phyloP scores from a whole-genome alignment of 306 rosid genomes.

The Prunus armeniaca region DNA sequence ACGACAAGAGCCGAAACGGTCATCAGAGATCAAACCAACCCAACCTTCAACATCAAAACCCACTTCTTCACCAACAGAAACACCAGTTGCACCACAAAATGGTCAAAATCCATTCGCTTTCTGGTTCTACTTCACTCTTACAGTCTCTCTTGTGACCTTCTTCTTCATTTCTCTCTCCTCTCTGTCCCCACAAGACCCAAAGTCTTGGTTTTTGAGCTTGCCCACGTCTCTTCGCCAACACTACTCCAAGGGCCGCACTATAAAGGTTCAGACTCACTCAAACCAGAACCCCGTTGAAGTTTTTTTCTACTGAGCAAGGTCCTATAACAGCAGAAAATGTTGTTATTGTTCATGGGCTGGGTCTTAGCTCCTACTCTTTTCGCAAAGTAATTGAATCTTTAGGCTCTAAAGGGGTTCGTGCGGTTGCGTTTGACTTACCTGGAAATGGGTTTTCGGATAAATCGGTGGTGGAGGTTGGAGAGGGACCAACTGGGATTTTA shows the following conservation, averaged over 20 bases:
- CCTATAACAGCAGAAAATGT: conserved; percentile 47
- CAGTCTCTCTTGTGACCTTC: conserved; percentile 54
- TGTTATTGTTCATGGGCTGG: conserved; percentile 63
- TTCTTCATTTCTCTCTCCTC: conserved; percentile 46
- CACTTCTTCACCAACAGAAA: conserved; percentile 7
- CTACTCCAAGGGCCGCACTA: conserved; percentile 66
- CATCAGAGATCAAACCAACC: conserved; percentile 30
- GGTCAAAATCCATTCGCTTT: conserved; percentile 53
- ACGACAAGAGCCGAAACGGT: conserved; percentile 10
- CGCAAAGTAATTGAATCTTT: conserved; percentile 45
- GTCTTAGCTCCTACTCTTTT: conserved; percentile 70
- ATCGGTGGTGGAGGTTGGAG: conserved; percentile 41
- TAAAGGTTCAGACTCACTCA: conserved; percentile 65
- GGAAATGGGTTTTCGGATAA: conserved; percentile 91
- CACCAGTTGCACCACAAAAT: neutral
- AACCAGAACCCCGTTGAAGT: conserved; percentile 54
- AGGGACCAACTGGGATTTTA: conserved; percentile 47
- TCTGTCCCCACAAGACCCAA: conserved; percentile 56
- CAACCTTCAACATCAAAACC: conserved; percentile 13
- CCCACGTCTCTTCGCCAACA: conserved; percentile 72
- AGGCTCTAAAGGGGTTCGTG: conserved; percentile 50
- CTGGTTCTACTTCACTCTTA: conserved; percentile 78
- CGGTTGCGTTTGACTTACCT: conserved; percentile 66
- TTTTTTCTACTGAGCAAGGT: conserved; percentile 55
- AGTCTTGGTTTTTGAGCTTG: conserved; percentile 68